phyloP scores from a whole-genome alignment of 768 basidiomycete genomes.

The Sporobolomyces pararoseus region DNA sequence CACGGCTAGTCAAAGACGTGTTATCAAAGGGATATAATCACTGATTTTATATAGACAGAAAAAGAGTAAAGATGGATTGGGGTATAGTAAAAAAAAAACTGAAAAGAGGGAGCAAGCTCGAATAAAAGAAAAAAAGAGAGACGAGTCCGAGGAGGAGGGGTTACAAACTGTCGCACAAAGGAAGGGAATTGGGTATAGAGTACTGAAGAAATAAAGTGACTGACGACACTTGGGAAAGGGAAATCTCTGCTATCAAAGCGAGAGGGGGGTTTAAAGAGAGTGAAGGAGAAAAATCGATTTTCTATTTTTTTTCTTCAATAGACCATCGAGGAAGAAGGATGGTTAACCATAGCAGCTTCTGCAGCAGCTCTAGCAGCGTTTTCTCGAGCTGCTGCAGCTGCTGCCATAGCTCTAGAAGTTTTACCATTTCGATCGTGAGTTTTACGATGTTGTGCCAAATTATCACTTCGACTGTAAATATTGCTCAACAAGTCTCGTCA shows the following conservation, averaged over 20 bases:
- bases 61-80: neutral
- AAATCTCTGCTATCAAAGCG: too few relatives aligned
- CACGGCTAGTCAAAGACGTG: too few relatives aligned
- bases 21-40: neutral
- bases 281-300: too few relatives aligned
- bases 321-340: neutral
- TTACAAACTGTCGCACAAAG: too few relatives aligned
- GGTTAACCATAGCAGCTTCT: neutral
- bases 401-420: conserved; percentile 21
- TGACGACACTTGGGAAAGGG: too few relatives aligned
- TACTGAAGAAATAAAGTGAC: too few relatives aligned
- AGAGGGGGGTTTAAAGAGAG: too few relatives aligned
- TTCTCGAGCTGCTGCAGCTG: neutral
- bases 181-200: too few relatives aligned
- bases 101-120: neutral
- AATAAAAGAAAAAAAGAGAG: neutral
- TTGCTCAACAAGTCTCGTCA: too few relatives aligned
- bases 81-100: neutral
- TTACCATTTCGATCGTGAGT: conserved; percentile 62
- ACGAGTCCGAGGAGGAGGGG: neutral
- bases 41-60: too few relatives aligned
- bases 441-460: conserved; percentile 77
- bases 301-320: too few relatives aligned
- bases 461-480: conserved; percentile 56
- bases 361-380: neutral